Evolutionary conservation across 2,329 filamentous ascomycete genomes (phyloP).

Genomic region (Colletotrichum sp.): DNA sequence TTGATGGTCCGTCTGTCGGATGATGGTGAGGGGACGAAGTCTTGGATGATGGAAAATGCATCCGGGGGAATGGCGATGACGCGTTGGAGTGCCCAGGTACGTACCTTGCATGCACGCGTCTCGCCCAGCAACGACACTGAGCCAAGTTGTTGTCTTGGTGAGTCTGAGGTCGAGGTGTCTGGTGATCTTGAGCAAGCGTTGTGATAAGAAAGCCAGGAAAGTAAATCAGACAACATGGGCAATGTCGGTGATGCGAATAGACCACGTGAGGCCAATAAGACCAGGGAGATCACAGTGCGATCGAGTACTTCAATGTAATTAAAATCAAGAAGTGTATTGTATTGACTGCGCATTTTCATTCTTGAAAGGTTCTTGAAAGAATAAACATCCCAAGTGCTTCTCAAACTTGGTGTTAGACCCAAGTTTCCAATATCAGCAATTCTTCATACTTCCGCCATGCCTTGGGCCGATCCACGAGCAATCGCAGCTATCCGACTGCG

Average conservation of each 20-base stretch:
- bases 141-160: not conserved
- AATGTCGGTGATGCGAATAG: not conserved
- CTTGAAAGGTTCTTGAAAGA: not conserved
- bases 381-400: not conserved
- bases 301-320: not conserved
- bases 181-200: not conserved
- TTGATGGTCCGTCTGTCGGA: not conserved
- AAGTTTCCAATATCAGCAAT: not conserved
- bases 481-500: not conserved
- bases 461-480: not conserved
- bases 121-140: not conserved
- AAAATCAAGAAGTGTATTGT: not conserved
- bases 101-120: not conserved
- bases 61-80: not conserved
- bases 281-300: not conserved
- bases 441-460: not conserved
- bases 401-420: not conserved
- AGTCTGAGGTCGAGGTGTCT: not conserved
- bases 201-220: not conserved
- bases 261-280: not conserved
- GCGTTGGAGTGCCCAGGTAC: not conserved
- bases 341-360: not conserved
- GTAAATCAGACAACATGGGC: not conserved
- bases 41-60: not conserved
- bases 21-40: not conserved